Conservation (phyloP, 805 yeast species). For the Priceomyces medius region DNA sequence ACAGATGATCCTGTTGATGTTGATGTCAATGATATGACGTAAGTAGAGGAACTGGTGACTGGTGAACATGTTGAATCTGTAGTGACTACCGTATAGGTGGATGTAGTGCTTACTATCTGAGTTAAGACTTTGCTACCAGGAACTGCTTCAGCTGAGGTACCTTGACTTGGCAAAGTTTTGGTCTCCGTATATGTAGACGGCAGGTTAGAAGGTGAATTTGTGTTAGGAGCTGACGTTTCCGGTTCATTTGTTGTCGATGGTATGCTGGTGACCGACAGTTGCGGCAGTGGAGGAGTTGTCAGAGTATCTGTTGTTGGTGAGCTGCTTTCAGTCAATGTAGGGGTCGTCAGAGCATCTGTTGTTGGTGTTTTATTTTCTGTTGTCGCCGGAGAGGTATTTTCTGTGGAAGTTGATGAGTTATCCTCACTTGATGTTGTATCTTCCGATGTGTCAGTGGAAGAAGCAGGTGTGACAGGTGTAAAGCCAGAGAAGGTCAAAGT, state of each 20-base stretch:
- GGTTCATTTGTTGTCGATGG: too few relatives aligned
- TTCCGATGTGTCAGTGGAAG: not conserved
- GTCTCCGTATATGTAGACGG: too few relatives aligned
- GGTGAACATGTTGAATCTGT: conserved; percentile 7
- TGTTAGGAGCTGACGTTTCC: too few relatives aligned
- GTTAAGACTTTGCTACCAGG: not conserved
- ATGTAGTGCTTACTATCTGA: not conserved
- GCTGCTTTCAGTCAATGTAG: conserved; percentile 3
- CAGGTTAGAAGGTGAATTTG: too few relatives aligned
- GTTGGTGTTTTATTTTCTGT: conserved; percentile 3
- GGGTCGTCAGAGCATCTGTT: conserved; percentile 6
- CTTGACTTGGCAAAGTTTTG: too few relatives aligned
- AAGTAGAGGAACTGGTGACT: not conserved
- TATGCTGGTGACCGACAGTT: too few relatives aligned
- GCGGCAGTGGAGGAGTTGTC: conserved; percentile 4
- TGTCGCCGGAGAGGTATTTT: conserved; percentile 6
- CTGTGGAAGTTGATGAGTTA: conserved; percentile 1
- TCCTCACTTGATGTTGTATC: not conserved
- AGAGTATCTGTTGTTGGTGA: too few relatives aligned
- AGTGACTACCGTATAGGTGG: not conserved
- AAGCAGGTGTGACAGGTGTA: not conserved
- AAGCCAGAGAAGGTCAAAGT: not conserved
- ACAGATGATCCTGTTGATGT: conserved; percentile 2
- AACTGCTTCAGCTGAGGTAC: not conserved
- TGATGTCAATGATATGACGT: not conserved